Percentiles rank a stretch among this genome's conserved stretches.
phyloP scores from a whole-genome alignment of 768 basidiomycete genomes.

The Cubamyces sp. region DNA sequence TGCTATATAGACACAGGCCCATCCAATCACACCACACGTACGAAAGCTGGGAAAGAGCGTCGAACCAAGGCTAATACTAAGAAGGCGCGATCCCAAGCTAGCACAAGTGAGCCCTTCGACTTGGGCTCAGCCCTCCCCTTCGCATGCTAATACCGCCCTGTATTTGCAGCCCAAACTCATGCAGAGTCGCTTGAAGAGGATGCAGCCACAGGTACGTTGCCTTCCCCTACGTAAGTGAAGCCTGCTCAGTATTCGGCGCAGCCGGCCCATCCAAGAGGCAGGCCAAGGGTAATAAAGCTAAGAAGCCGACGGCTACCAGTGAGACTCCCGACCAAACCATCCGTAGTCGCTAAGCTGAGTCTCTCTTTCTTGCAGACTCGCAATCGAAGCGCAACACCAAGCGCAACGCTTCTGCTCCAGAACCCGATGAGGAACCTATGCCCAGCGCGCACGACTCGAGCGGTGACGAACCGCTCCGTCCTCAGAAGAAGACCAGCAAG shows the following conservation, averaged over 20 bases:
- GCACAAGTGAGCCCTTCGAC: background rate
- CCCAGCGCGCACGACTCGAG: background rate
- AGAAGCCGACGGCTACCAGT: background rate
- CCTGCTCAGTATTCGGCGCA: background rate
- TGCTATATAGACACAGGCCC: background rate
- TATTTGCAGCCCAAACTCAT: too few relatives aligned
- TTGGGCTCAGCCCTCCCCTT: too few relatives aligned
- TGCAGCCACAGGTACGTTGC: too few relatives aligned
- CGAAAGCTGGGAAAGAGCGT: background rate
- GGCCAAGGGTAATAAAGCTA: background rate
- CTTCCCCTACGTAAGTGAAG: too few relatives aligned
- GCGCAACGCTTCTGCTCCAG: slow-evolving; percentile 5
- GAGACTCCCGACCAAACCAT: background rate
- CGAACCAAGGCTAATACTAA: background rate
- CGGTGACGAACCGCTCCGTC: slow-evolving; percentile 11
- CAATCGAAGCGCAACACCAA: slow-evolving; percentile 3
- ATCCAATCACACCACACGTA: background rate
- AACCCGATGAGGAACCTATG: background rate
- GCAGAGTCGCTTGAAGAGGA: too few relatives aligned
- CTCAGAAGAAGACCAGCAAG: too few relatives aligned
- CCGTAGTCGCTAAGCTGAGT: background rate
- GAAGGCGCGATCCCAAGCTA: background rate
- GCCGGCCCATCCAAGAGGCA: background rate
- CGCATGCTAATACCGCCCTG: too few relatives aligned
- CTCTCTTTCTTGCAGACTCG: background rate